A percentile compares a stretch with the other conserved stretches of the same genome.
Conservation (phyloP, 257 asterid species). For the Echites panduratus region DNA sequence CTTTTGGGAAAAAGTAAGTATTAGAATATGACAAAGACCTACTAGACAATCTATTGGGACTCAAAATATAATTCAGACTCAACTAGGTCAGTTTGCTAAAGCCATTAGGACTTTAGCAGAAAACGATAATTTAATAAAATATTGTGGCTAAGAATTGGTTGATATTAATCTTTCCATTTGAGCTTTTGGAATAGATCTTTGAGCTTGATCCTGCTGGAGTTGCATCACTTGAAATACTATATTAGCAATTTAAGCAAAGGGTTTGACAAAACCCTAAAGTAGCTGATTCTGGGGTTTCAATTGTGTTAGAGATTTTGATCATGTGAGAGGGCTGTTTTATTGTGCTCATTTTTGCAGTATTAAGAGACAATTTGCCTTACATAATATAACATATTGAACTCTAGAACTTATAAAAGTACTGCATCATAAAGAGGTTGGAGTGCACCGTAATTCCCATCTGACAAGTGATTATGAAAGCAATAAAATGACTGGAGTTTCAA, state of each 20-base stretch:
- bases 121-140: too few relatives aligned
- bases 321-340: neutral
- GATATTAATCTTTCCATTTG: too few relatives aligned
- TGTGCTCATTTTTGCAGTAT: neutral
- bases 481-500: neutral
- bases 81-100: too few relatives aligned
- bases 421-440: neutral
- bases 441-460: neutral
- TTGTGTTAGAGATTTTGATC: neutral
- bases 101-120: too few relatives aligned
- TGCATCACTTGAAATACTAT: too few relatives aligned
- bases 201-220: too few relatives aligned
- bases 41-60: too few relatives aligned
- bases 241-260: neutral
- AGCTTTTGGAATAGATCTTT: too few relatives aligned
- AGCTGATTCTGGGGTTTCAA: neutral
- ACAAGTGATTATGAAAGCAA: neutral
- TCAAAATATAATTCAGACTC: too few relatives aligned
- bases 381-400: neutral
- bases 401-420: neutral
- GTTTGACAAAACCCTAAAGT: neutral
- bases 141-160: too few relatives aligned
- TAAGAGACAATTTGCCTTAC: neutral
- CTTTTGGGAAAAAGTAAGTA: too few relatives aligned
- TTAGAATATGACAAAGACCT: too few relatives aligned